Conservation (phyloP, 1,284 basidiomycete genomes). For the Moesziomyces sp. region DNA sequence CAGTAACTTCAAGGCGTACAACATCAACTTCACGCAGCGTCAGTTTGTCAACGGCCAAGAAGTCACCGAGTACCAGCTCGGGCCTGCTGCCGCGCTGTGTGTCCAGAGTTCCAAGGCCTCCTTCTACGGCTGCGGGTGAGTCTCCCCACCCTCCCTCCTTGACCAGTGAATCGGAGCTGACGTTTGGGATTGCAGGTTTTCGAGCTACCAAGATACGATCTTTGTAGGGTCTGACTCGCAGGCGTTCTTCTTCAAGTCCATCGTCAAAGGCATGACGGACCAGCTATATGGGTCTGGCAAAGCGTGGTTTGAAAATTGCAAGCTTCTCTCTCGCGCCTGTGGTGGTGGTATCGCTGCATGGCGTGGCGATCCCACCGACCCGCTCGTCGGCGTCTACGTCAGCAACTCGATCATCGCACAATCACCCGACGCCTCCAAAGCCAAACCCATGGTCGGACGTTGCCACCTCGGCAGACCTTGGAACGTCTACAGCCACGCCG, state of each 20-base stretch:
- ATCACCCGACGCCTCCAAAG: conserved; percentile 14
- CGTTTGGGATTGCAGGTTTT: conserved; percentile 4
- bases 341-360: conserved; percentile 41
- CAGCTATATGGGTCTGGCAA: conserved; percentile 34
- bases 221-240: conserved; percentile 10
- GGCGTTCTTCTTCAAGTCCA: conserved; percentile 26
- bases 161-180: background rate
- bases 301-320: conserved; percentile 39
- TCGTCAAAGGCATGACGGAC: conserved; percentile 40
- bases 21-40: conserved; percentile 35
- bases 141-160: background rate
- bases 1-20: conserved; percentile 43
- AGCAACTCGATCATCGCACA: conserved; percentile 25
- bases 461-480: conserved; percentile 34
- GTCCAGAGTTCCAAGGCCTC: conserved; percentile 21
- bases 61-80: conserved; percentile 28
- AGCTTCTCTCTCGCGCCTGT: conserved; percentile 25
- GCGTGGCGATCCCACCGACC: conserved; percentile 29
- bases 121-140: conserved; percentile 26
- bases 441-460: conserved; percentile 2
- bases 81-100: conserved; percentile 35
- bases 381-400: conserved; percentile 24
- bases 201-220: conserved; percentile 39
- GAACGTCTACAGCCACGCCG: conserved; percentile 19
- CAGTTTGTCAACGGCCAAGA: conserved; percentile 17